Evolutionary conservation across 352 stramenopile genomes (phyloP).

Genomic region (Globisporangium middletonii): DNA sequence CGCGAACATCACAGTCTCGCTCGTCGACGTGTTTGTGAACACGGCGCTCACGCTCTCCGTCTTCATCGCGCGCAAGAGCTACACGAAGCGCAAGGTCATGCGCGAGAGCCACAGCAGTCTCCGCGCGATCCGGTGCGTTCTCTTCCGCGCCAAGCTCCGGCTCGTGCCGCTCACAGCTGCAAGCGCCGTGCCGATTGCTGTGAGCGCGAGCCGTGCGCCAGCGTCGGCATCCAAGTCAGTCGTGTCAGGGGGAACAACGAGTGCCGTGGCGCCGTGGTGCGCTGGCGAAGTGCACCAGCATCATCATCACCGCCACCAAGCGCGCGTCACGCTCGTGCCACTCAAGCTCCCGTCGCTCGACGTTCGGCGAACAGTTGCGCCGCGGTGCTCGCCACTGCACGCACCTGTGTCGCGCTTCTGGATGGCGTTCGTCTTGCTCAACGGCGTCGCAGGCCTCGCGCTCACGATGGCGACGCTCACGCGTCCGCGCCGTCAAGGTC

Average conservation of each 20-base stretch:
- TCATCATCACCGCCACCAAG: slow-evolving; percentile 1
- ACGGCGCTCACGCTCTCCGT: slow-evolving; percentile 27
- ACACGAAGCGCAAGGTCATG: slow-evolving; percentile 30
- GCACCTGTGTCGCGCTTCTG: slow-evolving; percentile 7
- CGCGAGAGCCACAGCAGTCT: slow-evolving; percentile 14
- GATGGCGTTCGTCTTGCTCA: slow-evolving; percentile 10
- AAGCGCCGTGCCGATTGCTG: neutral
- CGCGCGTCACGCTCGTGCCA: slow-evolving; percentile 32
- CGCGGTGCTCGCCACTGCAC: slow-evolving; percentile 10
- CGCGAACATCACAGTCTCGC: slow-evolving; percentile 16
- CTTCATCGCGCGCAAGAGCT: slow-evolving; percentile 30
- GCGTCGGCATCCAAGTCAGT: slow-evolving; percentile 4
- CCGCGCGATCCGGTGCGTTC: slow-evolving; percentile 28
- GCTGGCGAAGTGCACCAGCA: too few relatives aligned
- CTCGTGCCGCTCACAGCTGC: slow-evolving; percentile 11
- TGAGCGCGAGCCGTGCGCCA: neutral
- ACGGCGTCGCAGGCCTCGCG: slow-evolving; percentile 12
- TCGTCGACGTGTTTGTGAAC: slow-evolving; percentile 40
- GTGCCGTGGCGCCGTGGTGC: too few relatives aligned
- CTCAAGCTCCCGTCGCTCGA: slow-evolving; percentile 22
- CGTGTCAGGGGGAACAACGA: neutral
- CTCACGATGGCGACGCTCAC: slow-evolving; percentile 9
- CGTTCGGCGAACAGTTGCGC: slow-evolving; percentile 4
- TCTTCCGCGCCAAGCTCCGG: slow-evolving; percentile 23
- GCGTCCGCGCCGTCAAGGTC: neutral